Evolutionary conservation across 2,329 filamentous ascomycete genomes (phyloP).

Genomic region (Diplodia seriata): DNA sequence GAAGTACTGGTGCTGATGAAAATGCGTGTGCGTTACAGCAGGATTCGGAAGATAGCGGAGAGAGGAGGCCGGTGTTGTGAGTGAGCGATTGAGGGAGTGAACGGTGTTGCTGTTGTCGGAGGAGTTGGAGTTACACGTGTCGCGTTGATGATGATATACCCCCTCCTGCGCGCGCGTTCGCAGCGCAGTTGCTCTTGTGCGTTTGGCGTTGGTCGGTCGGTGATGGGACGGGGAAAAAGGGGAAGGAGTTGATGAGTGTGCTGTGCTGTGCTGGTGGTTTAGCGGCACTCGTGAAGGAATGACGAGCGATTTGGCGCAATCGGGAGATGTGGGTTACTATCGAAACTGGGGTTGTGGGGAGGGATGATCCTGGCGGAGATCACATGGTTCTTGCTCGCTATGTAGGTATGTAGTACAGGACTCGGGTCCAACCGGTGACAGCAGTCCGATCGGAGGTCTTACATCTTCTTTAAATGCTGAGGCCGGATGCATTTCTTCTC

Average conservation of each 20-base stretch:
- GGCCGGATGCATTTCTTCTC: neutral
- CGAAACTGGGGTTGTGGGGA: neutral
- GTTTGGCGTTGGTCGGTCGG: neutral
- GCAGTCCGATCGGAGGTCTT: neutral
- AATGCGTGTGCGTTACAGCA: neutral
- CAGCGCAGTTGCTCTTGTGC: neutral
- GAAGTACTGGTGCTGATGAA: neutral
- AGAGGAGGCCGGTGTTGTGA: neutral
- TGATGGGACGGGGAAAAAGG: neutral
- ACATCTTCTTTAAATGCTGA: neutral
- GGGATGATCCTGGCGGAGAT: neutral
- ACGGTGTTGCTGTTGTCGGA: neutral
- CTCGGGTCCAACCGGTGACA: neutral
- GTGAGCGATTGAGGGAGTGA: neutral
- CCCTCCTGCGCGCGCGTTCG: neutral
- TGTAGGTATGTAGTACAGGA: neutral
- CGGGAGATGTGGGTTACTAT: neutral
- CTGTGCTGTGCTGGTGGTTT: neutral
- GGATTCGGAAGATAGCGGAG: slow-evolving; percentile 9
- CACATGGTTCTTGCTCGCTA: neutral
- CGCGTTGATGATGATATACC: slow-evolving; percentile 1
- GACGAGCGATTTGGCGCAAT: neutral
- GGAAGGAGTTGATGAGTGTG: neutral
- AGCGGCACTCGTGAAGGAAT: neutral
- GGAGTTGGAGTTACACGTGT: neutral